Base-by-base conservation (phyloP, 2,329 filamentous ascomycete species). In the Paraconiothyrium sp. region DNA sequence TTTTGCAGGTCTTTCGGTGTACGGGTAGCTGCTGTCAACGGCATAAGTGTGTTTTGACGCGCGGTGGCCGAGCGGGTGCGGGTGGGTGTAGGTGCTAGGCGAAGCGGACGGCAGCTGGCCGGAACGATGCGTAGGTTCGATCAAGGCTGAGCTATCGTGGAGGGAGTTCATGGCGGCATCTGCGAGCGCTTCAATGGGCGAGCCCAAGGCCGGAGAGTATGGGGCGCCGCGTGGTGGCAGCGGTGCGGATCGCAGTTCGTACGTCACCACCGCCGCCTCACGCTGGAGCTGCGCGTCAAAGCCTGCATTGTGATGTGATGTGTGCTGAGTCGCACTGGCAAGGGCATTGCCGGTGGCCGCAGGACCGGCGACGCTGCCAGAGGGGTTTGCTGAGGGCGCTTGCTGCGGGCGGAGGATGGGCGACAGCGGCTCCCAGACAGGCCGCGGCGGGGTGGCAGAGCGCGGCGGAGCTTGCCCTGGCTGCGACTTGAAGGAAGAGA, bases 1-100 rank as follows among this genome's bases (percentile, higher is more conserved):
- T 75, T 90, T 90, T 22, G 85, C 76, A 4, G 87, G 86, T 50
- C 85, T 82, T 68, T 88, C 83, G 51, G 77, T 71, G 24, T 72
- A 65, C 14, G 57, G 48, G 32, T 60, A 49, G 44, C 43, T 24
- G 49, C 41, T 22, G 16, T 66, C 59, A 43, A 64, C 55, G 14
- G 59, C 41, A 50, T 64, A 59, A 55, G 65, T 59, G 59, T 72
- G 75, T 59, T 67, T 67, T 27, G 71, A 62, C 22, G 68, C 66
- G 69, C 66, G 68, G 44, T 68, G 65, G 66, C 58, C 66, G 43
- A 61, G 61, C 35, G 68, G 61, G 51, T 63, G 61, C 35, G 68
- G 61, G 51, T 63, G 67, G 60, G 69, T 61, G 48, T 58, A 54
- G 50, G 65, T 60, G 22, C 62, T 46, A 60, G 72, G 72, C 60